Percentiles rank a stretch among this genome's conserved stretches.
Evolutionary conservation across 352 stramenopile species (phyloP).

Genomic region (Poterioochromonas sp.): DNA sequence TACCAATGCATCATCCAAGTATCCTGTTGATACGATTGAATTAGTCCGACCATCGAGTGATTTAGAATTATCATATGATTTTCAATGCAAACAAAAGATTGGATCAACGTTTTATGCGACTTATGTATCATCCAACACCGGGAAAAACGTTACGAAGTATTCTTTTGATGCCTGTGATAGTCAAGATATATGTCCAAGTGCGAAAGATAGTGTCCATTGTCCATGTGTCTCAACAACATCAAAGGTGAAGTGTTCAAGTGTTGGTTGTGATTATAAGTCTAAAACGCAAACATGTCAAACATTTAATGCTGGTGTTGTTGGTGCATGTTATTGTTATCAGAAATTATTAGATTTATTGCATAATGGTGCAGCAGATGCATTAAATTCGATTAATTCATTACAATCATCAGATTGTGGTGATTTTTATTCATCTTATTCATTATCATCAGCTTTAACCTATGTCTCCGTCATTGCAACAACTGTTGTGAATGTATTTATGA

Average conservation of each 20-base stretch:
- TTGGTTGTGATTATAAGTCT: not conserved
- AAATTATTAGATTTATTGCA: not conserved
- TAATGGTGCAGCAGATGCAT: not conserved
- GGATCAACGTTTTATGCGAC: not conserved
- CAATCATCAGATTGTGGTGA: not conserved
- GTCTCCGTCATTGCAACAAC: not conserved
- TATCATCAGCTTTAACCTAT: conserved; percentile 3
- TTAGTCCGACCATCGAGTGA: not conserved
- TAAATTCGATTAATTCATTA: not conserved
- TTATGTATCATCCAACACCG: not conserved
- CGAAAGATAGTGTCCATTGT: not conserved
- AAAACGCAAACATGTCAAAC: not conserved
- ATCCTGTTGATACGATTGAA: not conserved
- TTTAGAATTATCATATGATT: not conserved
- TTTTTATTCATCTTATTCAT: conserved; percentile 6
- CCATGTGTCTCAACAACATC: not conserved
- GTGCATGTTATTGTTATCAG: conserved; percentile 17
- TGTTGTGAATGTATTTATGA: not conserved
- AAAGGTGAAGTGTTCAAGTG: not conserved
- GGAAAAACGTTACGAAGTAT: not conserved
- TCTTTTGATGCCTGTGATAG: not conserved
- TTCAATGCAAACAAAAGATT: not conserved
- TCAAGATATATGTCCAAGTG: not conserved
- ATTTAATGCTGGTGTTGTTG: not conserved
- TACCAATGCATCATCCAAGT: not conserved